Percentiles rank a stretch among this genome's conserved stretches.
These are phyloP conservation scores for Plasmodium billcollinsi DNA, from an alignment of 169 alveolate genomes.

Conservation along the genomic window DNA sequence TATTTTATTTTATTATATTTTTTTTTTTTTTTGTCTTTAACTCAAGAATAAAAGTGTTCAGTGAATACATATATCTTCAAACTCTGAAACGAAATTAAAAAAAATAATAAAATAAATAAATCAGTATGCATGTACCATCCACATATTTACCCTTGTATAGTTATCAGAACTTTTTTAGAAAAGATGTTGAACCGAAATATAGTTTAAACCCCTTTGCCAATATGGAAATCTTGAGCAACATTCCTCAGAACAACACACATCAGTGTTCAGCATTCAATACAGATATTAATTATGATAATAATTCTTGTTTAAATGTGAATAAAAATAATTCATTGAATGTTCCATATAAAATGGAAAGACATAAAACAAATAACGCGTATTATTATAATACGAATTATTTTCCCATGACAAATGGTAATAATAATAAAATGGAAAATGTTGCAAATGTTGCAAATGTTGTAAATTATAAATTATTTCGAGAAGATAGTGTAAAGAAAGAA, in stretches of 20 bases:
- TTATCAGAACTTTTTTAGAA: constrained; percentile 12
- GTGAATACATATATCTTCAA: too few species aligned
- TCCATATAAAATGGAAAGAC: constrained; percentile 5
- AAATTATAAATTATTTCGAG: background rate
- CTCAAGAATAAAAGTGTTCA: too few species aligned
- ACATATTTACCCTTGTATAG: constrained; percentile 10
- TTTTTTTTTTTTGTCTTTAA: too few species aligned
- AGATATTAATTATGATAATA: constrained; percentile 1
- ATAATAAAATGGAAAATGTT: constrained; percentile 10
- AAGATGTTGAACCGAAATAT: constrained; percentile 21
- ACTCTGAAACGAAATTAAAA: too few species aligned
- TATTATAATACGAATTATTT: background rate
- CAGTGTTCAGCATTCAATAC: constrained; percentile 3
- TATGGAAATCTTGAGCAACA: background rate
- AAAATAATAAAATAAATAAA: constrained; percentile 7
- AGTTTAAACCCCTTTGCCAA: constrained; percentile 1
- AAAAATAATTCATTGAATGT: constrained; percentile 17
- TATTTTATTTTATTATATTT: too few species aligned
- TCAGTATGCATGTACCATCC: constrained; percentile 41
- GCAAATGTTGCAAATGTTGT: constrained; percentile 5
- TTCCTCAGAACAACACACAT: too few species aligned
- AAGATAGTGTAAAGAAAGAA: background rate
- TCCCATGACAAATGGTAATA: constrained; percentile 8
- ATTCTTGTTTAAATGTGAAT: constrained; percentile 16
- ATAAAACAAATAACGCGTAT: constrained; percentile 3